Conservation (phyloP, 257 asterid genomes). For the Capsicum pubescens region DNA sequence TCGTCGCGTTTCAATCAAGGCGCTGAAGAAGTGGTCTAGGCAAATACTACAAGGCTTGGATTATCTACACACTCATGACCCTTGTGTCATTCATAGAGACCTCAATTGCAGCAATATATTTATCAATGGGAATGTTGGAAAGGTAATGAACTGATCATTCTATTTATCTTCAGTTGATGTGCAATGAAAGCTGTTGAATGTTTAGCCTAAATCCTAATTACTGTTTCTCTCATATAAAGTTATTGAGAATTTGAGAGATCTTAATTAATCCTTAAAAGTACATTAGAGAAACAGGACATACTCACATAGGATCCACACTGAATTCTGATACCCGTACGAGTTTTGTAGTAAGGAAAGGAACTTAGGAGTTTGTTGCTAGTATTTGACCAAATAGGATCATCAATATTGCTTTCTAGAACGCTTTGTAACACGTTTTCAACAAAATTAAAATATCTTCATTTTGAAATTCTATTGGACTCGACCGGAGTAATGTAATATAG, state of each 20-base stretch:
- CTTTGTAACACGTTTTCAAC: no score
- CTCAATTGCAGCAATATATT: constrained; percentile 45
- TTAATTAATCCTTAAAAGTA: background rate
- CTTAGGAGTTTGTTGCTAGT: no score
- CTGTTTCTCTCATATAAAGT: background rate
- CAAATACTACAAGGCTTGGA: constrained; percentile 42
- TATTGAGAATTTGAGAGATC: background rate
- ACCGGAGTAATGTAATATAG: background rate
- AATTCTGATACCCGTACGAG: no score
- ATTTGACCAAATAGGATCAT: no score
- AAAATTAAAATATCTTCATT: no score
- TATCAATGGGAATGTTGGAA: constrained; percentile 44
- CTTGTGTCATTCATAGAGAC: constrained; percentile 44
- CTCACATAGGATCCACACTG: background rate
- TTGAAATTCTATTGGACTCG: background rate
- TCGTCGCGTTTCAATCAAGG: constrained; percentile 39
- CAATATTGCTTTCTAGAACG: no score
- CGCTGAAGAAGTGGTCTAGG: constrained; percentile 42
- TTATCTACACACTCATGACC: constrained; percentile 44
- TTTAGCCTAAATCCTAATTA: background rate
- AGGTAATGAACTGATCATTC: constrained; percentile 29
- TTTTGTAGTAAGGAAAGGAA: no score
- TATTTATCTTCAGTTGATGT: background rate
- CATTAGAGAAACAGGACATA: background rate
- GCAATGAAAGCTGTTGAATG: background rate